Conservation (phyloP, 139 green algal species). For the Ostreobium quekettii region DNA sequence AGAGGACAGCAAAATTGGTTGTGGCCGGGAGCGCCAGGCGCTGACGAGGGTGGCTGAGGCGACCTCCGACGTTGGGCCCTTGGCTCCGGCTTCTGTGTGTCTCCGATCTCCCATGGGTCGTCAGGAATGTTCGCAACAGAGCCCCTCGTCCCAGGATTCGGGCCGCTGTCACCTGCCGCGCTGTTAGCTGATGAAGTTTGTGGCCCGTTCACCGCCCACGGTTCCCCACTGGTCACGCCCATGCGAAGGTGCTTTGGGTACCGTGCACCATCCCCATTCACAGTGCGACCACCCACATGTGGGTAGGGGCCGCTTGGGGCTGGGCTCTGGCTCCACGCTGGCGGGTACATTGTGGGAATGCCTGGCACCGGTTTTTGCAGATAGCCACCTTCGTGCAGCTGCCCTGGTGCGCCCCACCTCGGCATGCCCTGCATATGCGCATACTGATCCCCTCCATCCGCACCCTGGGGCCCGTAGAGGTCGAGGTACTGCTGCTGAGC, state of each 20-base stretch:
- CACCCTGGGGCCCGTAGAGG: too few species aligned
- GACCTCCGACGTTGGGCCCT: not conserved
- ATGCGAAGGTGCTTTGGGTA: not conserved
- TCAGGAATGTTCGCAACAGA: constrained; percentile 3
- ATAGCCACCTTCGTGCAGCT: not conserved
- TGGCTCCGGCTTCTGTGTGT: not conserved
- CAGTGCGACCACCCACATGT: not conserved
- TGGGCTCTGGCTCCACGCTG: not conserved
- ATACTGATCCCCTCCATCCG: too few species aligned
- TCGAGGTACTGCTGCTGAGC: too few species aligned
- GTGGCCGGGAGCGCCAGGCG: not conserved
- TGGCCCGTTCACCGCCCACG: not conserved
- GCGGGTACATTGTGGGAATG: not conserved
- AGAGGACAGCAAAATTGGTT: constrained; percentile 30
- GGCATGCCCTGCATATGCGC: not conserved
- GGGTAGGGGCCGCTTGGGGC: not conserved
- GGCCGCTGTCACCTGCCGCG: not conserved
- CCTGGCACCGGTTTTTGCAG: not conserved
- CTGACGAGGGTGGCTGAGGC: not conserved
- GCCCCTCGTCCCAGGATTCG: not conserved
- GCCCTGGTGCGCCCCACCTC: not conserved
- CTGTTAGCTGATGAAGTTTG: not conserved
- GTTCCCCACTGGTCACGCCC: not conserved
- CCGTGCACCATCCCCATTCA: not conserved
- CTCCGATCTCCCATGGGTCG: constrained; percentile 16